A percentile compares a stretch with the other conserved stretches of the same genome.
phyloP scores from a whole-genome alignment of 139 green algal genomes.

The Axilococcus clingmanii region DNA sequence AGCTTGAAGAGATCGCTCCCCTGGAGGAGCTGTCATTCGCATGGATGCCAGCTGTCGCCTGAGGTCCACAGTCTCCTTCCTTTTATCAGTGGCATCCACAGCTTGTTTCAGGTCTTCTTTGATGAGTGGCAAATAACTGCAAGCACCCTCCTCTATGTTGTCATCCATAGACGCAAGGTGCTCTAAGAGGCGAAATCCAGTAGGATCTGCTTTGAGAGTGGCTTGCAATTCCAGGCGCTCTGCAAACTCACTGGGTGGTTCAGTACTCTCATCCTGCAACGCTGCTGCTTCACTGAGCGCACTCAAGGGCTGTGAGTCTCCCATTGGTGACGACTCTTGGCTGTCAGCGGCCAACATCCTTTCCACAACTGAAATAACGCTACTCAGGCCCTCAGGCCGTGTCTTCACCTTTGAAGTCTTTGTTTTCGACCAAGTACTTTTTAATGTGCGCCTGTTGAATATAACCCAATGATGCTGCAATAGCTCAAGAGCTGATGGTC shows the following conservation, averaged over 20 bases:
- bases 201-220: background rate
- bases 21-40: slow-evolving; percentile 16
- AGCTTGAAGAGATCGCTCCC: slow-evolving; percentile 16
- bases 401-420: background rate
- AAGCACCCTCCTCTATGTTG: no score
- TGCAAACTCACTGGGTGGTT: no score
- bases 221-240: background rate
- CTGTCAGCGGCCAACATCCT: background rate
- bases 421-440: slow-evolving; percentile 43
- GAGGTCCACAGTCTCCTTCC: no score
- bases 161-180: no score
- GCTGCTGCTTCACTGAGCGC: no score
- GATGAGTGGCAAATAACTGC: no score
- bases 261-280: no score
- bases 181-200: no score
- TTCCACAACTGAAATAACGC: background rate
- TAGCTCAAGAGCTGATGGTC: slow-evolving; percentile 62
- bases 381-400: background rate
- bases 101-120: no score
- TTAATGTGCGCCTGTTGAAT: slow-evolving; percentile 57
- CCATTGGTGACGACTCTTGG: no score
- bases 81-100: no score
- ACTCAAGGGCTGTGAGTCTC: no score
- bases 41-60: slow-evolving; percentile 48
- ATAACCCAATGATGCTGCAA: slow-evolving; percentile 82